Percentiles rank a stretch among this genome's conserved stretches.
phyloP scores from a whole-genome alignment of 306 rosid species.

The Citrullus amarus region DNA sequence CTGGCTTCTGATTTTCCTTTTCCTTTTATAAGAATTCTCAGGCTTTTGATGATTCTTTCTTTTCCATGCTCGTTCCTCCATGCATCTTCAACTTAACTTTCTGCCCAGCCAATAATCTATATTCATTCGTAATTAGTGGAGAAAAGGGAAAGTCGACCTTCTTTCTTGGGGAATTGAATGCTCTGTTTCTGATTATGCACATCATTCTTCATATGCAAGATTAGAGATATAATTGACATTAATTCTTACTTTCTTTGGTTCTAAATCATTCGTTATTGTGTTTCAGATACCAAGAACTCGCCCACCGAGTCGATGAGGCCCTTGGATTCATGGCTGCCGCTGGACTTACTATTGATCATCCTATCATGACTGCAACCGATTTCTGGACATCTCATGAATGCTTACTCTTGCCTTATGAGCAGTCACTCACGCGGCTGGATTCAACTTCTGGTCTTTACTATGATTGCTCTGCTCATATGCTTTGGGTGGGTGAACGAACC shows the following conservation, averaged over 20 bases:
- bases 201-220: neutral
- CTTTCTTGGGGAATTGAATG: constrained; percentile 1
- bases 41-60: neutral
- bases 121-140: neutral
- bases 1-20: neutral
- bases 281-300: constrained; percentile 88
- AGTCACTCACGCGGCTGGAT: constrained; percentile 88
- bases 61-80: neutral
- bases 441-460: constrained; percentile 90
- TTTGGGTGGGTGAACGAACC: constrained; percentile 95
- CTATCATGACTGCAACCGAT: constrained; percentile 89
- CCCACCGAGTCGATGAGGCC: constrained; percentile 94
- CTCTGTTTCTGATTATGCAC: neutral
- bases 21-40: neutral
- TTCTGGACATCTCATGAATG: constrained; percentile 99
- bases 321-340: constrained; percentile 99
- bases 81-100: neutral
- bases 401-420: constrained; percentile 90
- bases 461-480: constrained; percentile 96
- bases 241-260: neutral
- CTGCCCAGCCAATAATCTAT: neutral
- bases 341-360: constrained; percentile 92
- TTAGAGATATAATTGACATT: neutral
- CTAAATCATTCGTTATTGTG: constrained; percentile 3
- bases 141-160: neutral